A percentile compares a stretch with the other conserved stretches of the same genome.
Conservation (phyloP, 208 protist genomes). For the Acanthamoeba triangularis region DNA sequence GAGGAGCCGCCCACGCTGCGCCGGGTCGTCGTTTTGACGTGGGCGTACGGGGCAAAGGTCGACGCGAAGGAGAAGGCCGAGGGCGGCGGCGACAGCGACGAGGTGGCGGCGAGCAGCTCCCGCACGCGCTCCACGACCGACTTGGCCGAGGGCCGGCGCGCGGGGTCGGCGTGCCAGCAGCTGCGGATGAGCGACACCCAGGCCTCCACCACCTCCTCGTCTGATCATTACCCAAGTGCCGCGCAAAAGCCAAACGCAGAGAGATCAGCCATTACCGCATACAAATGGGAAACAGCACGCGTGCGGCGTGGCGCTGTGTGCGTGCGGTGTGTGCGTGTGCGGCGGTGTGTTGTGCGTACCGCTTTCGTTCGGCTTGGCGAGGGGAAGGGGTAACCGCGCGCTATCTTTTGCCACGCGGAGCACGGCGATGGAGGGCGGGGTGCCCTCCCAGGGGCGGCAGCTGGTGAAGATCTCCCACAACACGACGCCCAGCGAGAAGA, state of each 20-base stretch:
- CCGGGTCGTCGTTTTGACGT: no score
- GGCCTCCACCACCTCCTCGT: neutral
- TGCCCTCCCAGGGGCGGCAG: neutral
- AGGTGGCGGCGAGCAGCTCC: neutral
- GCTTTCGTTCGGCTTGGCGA: neutral
- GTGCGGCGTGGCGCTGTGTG: no score
- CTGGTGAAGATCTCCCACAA: slow-evolving; percentile 10
- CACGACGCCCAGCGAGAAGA: slow-evolving; percentile 20
- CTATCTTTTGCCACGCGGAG: neutral
- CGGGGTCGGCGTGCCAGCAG: slow-evolving; percentile 39
- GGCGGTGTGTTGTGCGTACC: neutral
- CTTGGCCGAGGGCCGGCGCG: slow-evolving; percentile 1
- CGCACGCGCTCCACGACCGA: slow-evolving; percentile 21
- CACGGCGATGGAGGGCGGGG: neutral
- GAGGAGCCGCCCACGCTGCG: no score
- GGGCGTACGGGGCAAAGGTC: neutral
- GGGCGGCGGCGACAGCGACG: neutral
- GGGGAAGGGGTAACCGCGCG: neutral
- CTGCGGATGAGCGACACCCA: neutral
- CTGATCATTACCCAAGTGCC: neutral
- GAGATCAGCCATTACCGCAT: no score
- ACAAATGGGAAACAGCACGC: neutral
- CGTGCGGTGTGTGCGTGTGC: neutral
- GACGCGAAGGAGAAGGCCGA: neutral
- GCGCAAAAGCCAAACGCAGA: no score